phyloP scores from a whole-genome alignment of 2,329 filamentous ascomycete genomes.

The Sarocladium strictum region DNA sequence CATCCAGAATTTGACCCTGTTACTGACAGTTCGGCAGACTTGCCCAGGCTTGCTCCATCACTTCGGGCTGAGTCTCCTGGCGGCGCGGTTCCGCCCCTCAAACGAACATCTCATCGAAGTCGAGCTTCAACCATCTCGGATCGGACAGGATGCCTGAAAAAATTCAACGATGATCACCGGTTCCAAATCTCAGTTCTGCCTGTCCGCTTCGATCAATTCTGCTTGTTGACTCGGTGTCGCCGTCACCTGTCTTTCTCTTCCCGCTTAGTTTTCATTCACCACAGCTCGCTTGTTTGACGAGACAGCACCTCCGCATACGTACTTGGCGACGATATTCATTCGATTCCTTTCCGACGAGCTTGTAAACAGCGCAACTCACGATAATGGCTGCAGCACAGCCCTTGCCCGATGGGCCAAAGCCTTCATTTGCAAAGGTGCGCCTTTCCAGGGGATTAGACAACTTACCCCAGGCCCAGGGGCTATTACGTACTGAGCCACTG shows the following conservation, averaged over 20 bases:
- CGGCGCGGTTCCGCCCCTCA: background rate
- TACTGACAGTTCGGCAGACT: background rate
- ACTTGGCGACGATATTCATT: background rate
- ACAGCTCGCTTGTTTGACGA: background rate
- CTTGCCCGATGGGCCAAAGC: conserved; percentile 43
- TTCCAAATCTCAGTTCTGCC: conserved; percentile 39
- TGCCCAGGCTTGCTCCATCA: background rate
- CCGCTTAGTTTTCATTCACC: background rate
- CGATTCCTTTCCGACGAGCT: background rate
- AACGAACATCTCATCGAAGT: background rate
- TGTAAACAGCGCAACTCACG: background rate
- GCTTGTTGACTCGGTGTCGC: conserved; percentile 42
- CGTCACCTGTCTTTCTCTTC: conserved; percentile 22
- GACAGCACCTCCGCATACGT: conserved; percentile 14
- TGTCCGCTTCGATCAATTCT: conserved; percentile 49
- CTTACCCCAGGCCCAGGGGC: no score
- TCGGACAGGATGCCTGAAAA: conserved; percentile 4
- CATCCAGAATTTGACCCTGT: no score
- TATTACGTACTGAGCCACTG: background rate
- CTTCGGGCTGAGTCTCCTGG: background rate
- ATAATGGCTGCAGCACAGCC: conserved; percentile 43
- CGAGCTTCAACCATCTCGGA: background rate
- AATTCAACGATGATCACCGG: conserved; percentile 52
- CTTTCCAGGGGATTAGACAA: background rate
- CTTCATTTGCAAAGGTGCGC: conserved; percentile 63